Conservation (phyloP, 202 grass and related monocot species). For the Brachypodium distachyon region DNA sequence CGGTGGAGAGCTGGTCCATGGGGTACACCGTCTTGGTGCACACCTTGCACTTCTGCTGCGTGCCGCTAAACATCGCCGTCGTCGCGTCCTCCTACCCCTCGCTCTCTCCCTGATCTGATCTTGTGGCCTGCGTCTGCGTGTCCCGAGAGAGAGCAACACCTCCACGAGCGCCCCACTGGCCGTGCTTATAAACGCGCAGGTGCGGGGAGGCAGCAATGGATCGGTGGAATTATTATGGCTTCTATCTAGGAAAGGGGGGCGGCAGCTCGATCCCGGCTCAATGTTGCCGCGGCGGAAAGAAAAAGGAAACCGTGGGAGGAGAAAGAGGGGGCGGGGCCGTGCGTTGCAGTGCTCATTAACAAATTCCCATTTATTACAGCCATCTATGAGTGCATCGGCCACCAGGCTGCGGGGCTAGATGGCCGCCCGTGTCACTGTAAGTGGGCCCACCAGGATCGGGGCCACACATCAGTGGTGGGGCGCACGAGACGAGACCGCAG, state of each 20-base stretch:
- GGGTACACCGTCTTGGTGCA: slow-evolving; percentile 93
- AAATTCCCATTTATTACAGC: slow-evolving; percentile 5
- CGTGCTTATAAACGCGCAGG: slow-evolving; percentile 16
- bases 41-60: slow-evolving; percentile 84
- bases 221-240: slow-evolving; percentile 22
- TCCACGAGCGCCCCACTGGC: not conserved
- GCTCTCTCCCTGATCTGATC: slow-evolving; percentile 9
- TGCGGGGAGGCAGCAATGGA: not conserved
- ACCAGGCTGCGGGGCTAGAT: not conserved
- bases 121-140: no score
- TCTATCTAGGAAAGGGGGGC: not conserved
- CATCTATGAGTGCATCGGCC: slow-evolving; percentile 1
- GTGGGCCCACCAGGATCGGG: rapidly evolving
- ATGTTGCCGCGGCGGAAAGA: slow-evolving; percentile 46
- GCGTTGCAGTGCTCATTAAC: not conserved
- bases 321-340: not conserved
- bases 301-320: not conserved
- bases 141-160: not conserved
- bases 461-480: not conserved
- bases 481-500: not conserved
- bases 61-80: slow-evolving; percentile 49
- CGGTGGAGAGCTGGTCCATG: slow-evolving; percentile 83
- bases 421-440: not conserved
- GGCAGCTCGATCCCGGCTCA: not conserved
- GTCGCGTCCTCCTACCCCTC: not conserved